Percentiles rank a stretch among this genome's conserved stretches.
Conservation (phyloP, 331 rosid species). For the Cydonia oblonga region DNA sequence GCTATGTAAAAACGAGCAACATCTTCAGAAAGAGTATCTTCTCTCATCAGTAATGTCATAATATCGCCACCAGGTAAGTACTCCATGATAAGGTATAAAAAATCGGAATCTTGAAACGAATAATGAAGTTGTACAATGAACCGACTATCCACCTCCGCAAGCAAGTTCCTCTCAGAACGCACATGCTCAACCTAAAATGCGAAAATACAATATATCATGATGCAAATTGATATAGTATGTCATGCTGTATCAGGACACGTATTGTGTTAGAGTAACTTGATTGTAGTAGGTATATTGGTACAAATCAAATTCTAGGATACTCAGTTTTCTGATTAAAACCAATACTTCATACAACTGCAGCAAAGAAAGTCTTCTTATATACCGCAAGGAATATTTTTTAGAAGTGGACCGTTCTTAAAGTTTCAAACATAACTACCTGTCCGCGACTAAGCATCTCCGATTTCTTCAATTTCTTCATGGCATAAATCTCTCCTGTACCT, state of each 20-base stretch:
- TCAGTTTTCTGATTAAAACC: not conserved
- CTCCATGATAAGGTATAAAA: constrained; percentile 95
- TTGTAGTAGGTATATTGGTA: no score
- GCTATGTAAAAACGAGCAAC: constrained; percentile 95
- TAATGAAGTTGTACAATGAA: constrained; percentile 87
- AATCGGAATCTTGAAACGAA: constrained; percentile 96
- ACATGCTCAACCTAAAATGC: constrained; percentile 84
- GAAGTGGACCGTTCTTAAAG: no score
- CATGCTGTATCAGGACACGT: not conserved
- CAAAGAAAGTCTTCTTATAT: not conserved
- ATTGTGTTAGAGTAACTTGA: not conserved
- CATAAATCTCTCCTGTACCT: constrained; percentile 73
- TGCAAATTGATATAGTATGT: not conserved
- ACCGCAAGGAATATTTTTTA: not conserved
- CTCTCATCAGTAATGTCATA: constrained; percentile 96
- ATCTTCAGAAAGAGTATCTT: constrained; percentile 87
- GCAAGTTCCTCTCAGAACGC: constrained; percentile 97
- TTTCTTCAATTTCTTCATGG: constrained; percentile 95
- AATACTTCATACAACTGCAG: not conserved
- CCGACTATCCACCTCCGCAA: constrained; percentile 99
- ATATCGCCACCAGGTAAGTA: constrained; percentile 99
- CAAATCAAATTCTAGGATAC: no score
- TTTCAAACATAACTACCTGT: constrained; percentile 52
- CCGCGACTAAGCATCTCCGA: constrained; percentile 99
- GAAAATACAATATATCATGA: not conserved